These are phyloP conservation scores for Nepenthes gracilis DNA, from an alignment of 148 eudicot genomes.

Conservation along the genomic window DNA sequence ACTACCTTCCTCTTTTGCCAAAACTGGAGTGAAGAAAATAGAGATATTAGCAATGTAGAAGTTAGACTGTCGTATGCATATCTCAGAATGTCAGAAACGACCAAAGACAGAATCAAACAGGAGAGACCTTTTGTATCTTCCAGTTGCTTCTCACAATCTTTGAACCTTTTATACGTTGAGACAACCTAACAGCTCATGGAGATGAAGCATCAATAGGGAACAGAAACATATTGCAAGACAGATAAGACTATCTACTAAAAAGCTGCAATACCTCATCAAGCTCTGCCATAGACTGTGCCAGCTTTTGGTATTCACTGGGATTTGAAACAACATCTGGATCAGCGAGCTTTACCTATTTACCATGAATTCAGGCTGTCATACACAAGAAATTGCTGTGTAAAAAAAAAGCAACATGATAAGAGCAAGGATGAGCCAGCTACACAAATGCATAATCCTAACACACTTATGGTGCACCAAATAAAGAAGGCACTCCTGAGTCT, in stretches of 20 bases:
- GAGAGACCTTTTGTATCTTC: constrained; percentile 84
- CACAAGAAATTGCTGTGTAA: neutral
- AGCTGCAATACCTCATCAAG: constrained; percentile 61
- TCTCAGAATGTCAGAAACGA: neutral
- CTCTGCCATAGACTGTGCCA: constrained; percentile 85
- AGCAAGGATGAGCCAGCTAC: neutral
- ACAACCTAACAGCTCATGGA: constrained; percentile 51
- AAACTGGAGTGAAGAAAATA: constrained; percentile 29
- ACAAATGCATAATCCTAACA: neutral
- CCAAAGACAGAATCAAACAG: neutral
- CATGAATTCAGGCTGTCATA: constrained; percentile 2
- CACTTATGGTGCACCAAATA: no score
- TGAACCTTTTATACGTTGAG: constrained; percentile 53
- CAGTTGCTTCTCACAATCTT: constrained; percentile 82
- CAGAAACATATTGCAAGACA: neutral
- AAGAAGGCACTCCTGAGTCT: no score
- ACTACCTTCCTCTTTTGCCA: constrained; percentile 59
- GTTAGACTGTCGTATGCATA: neutral
- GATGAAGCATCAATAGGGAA: neutral
- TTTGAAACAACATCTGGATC: constrained; percentile 95
- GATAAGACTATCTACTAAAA: neutral
- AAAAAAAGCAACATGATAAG: no score
- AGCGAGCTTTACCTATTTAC: constrained; percentile 67
- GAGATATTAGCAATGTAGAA: neutral
- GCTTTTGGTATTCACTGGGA: constrained; percentile 83